phyloP scores from a whole-genome alignment of 352 stramenopile species.

The Globisporangium polare region DNA sequence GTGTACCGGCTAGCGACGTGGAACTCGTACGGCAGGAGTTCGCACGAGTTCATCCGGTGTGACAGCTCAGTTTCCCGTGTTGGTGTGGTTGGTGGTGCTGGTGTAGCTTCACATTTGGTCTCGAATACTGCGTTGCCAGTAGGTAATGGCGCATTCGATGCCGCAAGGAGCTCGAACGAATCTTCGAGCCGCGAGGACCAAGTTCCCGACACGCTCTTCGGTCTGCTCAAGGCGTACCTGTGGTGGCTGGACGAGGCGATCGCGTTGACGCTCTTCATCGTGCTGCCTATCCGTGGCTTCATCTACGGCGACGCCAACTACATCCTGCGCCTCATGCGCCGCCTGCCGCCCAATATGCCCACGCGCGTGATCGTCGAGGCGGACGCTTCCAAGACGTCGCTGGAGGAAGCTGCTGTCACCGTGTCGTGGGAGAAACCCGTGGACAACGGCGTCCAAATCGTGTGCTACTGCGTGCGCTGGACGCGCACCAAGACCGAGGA shows the following conservation, averaged over 20 bases:
- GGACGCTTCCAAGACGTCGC: constrained; percentile 47
- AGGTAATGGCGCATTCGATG: neutral
- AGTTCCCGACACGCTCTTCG: constrained; percentile 23
- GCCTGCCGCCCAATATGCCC: constrained; percentile 76
- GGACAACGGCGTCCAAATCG: constrained; percentile 75
- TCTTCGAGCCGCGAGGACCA: constrained; percentile 13
- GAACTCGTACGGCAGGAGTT: constrained; percentile 79
- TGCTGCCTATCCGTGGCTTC: constrained; percentile 73
- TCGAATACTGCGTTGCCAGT: neutral
- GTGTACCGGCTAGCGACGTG: constrained; percentile 77
- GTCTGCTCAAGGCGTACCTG: constrained; percentile 60
- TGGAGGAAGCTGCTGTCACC: constrained; percentile 48
- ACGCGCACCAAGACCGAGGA: constrained; percentile 75
- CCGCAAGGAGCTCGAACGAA: neutral
- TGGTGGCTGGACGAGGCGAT: constrained; percentile 88
- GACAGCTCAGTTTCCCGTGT: constrained; percentile 7
- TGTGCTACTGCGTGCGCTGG: constrained; percentile 82
- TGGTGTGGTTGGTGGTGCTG: too few relatives aligned
- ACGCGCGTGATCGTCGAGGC: constrained; percentile 72
- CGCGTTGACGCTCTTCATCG: constrained; percentile 63
- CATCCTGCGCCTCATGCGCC: constrained; percentile 56
- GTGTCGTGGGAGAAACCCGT: constrained; percentile 79
- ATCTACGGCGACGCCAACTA: constrained; percentile 84
- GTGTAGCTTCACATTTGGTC: neutral
- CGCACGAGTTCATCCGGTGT: constrained; percentile 56